Evolutionary conservation across 495 filamentous ascomycete genomes (phyloP).

Genomic region (Extremus antarcticus): DNA sequence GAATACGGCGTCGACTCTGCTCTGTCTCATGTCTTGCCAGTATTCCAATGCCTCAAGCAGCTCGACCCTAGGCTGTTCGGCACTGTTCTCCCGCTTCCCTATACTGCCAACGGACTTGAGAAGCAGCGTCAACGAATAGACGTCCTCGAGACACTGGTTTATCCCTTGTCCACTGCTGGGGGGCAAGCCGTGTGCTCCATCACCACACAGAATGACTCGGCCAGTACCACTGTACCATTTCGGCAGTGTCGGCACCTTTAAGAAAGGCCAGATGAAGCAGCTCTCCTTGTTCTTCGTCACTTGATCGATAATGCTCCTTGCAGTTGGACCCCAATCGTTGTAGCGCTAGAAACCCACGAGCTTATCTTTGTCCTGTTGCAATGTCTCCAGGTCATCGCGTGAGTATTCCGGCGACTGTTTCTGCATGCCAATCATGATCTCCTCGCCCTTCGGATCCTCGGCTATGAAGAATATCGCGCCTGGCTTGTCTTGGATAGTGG

Average conservation of each 20-base stretch:
- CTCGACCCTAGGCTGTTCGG: not conserved
- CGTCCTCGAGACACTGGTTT: conserved; percentile 5
- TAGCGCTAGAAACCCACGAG: conserved; percentile 1
- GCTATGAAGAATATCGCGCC: conserved; percentile 2
- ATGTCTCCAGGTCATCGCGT: not conserved
- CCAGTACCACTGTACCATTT: conserved; percentile 2
- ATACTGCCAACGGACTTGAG: not conserved
- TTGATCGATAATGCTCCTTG: conserved; percentile 1
- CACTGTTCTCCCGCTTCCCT: not conserved
- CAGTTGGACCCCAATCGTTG: not conserved
- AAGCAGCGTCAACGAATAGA: conserved; percentile 1
- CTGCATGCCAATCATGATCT: conserved; percentile 6
- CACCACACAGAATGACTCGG: conserved; percentile 1
- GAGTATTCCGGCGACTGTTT: conserved; percentile 1
- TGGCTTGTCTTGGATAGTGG: conserved; percentile 5
- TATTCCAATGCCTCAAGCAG: not conserved
- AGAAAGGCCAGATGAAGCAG: conserved; percentile 1
- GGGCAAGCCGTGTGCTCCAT: conserved; percentile 1
- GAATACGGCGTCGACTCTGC: conserved; percentile 1
- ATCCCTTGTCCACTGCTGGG: conserved; percentile 3
- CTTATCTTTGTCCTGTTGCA: not conserved
- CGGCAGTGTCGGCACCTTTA: conserved; percentile 2
- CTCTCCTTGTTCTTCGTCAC: not conserved
- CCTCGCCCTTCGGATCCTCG: conserved; percentile 1
- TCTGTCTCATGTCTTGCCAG: conserved; percentile 3